Percentiles rank a stretch among this genome's conserved stretches.
phyloP scores from a whole-genome alignment of 176 grass and related monocot genomes.

The Pontederia paniculata region DNA sequence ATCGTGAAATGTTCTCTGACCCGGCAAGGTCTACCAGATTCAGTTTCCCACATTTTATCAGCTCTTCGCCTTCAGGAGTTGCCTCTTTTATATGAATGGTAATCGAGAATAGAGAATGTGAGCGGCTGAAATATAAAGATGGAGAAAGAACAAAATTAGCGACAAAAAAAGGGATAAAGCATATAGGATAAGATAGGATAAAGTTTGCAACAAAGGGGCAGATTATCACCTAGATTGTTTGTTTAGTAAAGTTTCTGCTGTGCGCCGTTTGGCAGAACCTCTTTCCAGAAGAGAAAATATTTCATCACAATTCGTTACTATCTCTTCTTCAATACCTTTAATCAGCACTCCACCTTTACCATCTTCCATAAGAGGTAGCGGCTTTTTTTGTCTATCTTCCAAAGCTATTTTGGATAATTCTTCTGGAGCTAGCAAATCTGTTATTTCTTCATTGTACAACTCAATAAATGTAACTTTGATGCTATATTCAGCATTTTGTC shows the following conservation, averaged over 20 bases:
- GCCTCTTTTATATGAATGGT: constrained; percentile 99
- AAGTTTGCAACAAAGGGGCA: neutral
- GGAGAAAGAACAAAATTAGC: constrained; percentile 15
- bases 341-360: constrained; percentile 96
- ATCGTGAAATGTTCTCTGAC: constrained; percentile 93
- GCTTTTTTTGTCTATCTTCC: constrained; percentile 79
- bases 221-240: constrained; percentile 95
- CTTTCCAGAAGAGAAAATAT: constrained; percentile 95
- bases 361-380: constrained; percentile 92
- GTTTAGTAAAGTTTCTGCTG: constrained; percentile 87
- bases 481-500: constrained; percentile 94
- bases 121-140: constrained; percentile 56
- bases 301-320: constrained; percentile 67
- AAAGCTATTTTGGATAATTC: constrained; percentile 65
- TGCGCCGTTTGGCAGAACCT: constrained; percentile 85
- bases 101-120: constrained; percentile 94
- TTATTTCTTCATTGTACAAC: constrained; percentile 98
- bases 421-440: constrained; percentile 88
- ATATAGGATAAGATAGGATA: neutral
- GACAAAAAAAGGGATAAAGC: neutral
- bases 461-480: constrained; percentile 96
- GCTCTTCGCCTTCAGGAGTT: constrained; percentile 95
- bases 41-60: constrained; percentile 94
- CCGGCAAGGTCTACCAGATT: constrained; percentile 95
- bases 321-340: constrained; percentile 91